Conservation (phyloP, 371 early-diverging fungal species). For the Polyrhizophydium stewartii region DNA sequence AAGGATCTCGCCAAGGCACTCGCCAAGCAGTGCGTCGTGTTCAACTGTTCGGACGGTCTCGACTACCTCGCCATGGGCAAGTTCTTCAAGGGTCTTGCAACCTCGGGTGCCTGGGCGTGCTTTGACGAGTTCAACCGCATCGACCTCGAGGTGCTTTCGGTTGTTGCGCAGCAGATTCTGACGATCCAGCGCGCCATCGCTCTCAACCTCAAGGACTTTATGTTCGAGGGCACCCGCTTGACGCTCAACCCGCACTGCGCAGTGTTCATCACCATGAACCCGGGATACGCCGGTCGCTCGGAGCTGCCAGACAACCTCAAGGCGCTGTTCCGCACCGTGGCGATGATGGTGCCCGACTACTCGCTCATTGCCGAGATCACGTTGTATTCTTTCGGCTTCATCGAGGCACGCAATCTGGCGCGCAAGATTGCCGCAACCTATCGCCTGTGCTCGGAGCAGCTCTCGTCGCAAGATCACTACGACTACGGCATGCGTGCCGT, state of each 20-base stretch:
- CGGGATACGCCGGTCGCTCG: conserved; percentile 60
- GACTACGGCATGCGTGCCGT: conserved; percentile 65
- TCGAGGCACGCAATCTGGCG: conserved; percentile 48
- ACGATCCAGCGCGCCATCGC: conserved; percentile 54
- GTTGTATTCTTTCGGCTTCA: conserved; percentile 54
- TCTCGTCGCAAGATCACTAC: conserved; percentile 52
- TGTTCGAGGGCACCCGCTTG: conserved; percentile 50
- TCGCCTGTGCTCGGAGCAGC: conserved; percentile 51
- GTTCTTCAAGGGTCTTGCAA: conserved; percentile 54
- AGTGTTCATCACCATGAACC: conserved; percentile 66
- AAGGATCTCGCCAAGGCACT: conserved; percentile 59
- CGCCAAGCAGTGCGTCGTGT: conserved; percentile 62
- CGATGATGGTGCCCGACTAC: conserved; percentile 60
- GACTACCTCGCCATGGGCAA: conserved; percentile 55
- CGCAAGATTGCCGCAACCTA: conserved; percentile 52
- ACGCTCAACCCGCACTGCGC: conserved; percentile 43
- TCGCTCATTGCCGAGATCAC: conserved; percentile 53
- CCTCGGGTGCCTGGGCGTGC: conserved; percentile 55
- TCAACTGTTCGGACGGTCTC: conserved; percentile 59
- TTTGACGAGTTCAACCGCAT: conserved; percentile 69
- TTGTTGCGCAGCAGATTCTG: conserved; percentile 53
- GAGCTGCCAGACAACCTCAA: conserved; percentile 59
- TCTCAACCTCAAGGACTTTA: conserved; percentile 37
- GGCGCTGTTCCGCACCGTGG: conserved; percentile 55
- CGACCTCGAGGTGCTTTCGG: conserved; percentile 51